Conservation (phyloP, 2,329 filamentous ascomycete genomes). For the Phialophora tarda region DNA sequence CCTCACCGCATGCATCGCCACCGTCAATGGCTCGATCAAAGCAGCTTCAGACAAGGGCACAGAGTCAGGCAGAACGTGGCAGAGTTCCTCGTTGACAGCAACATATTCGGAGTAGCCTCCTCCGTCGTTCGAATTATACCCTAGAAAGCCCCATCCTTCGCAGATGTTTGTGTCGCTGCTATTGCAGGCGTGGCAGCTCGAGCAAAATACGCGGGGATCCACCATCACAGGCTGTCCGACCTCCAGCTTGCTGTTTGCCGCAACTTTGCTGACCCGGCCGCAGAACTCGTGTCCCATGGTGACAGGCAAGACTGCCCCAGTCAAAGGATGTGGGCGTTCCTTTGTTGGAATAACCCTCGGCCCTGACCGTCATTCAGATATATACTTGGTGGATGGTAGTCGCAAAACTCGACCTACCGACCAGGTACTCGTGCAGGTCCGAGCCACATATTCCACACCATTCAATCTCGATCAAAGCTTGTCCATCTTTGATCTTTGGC, state of each 20-base stretch:
- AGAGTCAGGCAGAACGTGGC: slow-evolving; percentile 55
- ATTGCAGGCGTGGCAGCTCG: slow-evolving; percentile 57
- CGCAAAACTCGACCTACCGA: slow-evolving; percentile 48
- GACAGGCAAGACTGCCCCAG: slow-evolving; percentile 55
- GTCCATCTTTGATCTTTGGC: slow-evolving; percentile 47
- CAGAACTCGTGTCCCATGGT: slow-evolving; percentile 61
- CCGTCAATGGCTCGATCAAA: slow-evolving; percentile 60
- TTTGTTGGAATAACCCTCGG: slow-evolving; percentile 49
- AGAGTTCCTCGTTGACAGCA: slow-evolving; percentile 54
- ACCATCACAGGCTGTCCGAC: slow-evolving; percentile 56
- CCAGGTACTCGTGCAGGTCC: slow-evolving; percentile 54
- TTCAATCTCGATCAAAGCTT: slow-evolving; percentile 46
- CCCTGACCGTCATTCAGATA: slow-evolving; percentile 16
- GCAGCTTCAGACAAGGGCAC: slow-evolving; percentile 59
- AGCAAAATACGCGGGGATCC: slow-evolving; percentile 61
- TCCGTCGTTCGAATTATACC: slow-evolving; percentile 55
- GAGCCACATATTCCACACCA: slow-evolving; percentile 42
- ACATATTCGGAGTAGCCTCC: slow-evolving; percentile 58
- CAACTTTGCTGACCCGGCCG: slow-evolving; percentile 57
- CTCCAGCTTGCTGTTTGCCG: slow-evolving; percentile 51
- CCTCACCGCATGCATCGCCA: slow-evolving; percentile 62
- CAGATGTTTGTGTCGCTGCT: slow-evolving; percentile 59
- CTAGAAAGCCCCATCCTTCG: slow-evolving; percentile 58
- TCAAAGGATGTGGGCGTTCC: slow-evolving; percentile 58
- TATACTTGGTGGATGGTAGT: not conserved